These are phyloP conservation scores for Scutellaria barbata DNA, from an alignment of 257 asterid genomes.

Conservation along the genomic window DNA sequence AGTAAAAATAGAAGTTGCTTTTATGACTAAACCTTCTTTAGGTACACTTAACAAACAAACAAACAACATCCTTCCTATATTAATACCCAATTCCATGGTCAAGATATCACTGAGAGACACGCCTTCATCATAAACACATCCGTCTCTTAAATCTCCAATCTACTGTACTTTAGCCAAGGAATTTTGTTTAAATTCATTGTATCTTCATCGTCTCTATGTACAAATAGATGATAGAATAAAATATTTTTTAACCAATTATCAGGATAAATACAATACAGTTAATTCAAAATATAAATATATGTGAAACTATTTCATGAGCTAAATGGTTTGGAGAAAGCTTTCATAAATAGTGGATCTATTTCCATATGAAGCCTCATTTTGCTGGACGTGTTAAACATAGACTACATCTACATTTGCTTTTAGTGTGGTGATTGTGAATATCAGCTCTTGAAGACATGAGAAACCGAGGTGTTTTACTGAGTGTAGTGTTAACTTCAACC, in stretches of 20 bases:
- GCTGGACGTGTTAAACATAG: neutral
- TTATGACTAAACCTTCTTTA: neutral
- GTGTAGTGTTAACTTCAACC: neutral
- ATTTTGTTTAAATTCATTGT: neutral
- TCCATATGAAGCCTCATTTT: neutral
- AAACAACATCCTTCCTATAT: neutral
- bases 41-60: too few species aligned
- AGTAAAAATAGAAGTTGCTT: neutral
- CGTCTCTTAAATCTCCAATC: neutral
- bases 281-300: neutral
- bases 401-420: neutral
- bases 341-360: neutral
- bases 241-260: neutral
- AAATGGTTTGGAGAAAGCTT: neutral
- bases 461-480: slow-evolving; percentile 1
- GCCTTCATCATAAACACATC: too few species aligned
- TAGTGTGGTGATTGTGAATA: neutral
- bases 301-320: neutral
- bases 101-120: neutral
- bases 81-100: neutral
- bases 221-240: neutral
- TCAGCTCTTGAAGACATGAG: neutral
- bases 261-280: neutral
- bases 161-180: neutral
- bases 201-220: neutral